phyloP scores from a whole-genome alignment of 2,329 filamentous ascomycete genomes.

The Exophiala bonariae region DNA sequence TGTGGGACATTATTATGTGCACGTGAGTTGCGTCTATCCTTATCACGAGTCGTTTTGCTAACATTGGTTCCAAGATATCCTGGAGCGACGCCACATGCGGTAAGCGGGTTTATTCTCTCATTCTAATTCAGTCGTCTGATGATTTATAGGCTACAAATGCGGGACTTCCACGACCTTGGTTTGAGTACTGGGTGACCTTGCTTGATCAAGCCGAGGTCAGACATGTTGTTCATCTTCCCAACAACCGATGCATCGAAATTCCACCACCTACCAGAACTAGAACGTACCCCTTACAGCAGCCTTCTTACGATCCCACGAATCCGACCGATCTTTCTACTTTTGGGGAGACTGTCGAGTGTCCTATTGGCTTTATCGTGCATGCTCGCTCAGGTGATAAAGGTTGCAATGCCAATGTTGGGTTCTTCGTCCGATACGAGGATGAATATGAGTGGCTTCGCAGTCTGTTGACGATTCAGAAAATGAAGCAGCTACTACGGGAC shows the following conservation, averaged over 20 bases:
- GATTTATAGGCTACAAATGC: too few species aligned
- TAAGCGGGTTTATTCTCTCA: too few species aligned
- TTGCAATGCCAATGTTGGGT: constrained; percentile 40
- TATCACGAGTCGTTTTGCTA: constrained; percentile 36
- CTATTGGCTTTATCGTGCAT: constrained; percentile 43
- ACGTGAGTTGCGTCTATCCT: too few species aligned
- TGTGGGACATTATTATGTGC: constrained; percentile 35
- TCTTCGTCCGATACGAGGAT: constrained; percentile 30
- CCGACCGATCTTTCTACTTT: constrained; percentile 13
- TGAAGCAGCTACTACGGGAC: constrained; percentile 40
- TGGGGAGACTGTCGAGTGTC: constrained; percentile 32
- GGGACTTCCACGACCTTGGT: background rate
- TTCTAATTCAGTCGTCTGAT: too few species aligned
- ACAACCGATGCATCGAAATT: constrained; percentile 20
- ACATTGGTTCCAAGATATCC: too few species aligned
- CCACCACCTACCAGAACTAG: constrained; percentile 25
- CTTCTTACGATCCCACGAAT: background rate
- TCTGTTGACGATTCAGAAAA: constrained; percentile 38
- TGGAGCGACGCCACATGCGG: background rate
- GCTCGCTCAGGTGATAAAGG: constrained; percentile 43
- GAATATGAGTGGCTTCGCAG: constrained; percentile 36
- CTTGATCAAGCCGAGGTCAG: constrained; percentile 29
- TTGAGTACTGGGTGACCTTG: constrained; percentile 32
- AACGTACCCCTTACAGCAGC: constrained; percentile 13
- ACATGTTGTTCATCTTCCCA: constrained; percentile 28